Conservation (phyloP, 331 rosid species). For the Acacia pycnantha region DNA sequence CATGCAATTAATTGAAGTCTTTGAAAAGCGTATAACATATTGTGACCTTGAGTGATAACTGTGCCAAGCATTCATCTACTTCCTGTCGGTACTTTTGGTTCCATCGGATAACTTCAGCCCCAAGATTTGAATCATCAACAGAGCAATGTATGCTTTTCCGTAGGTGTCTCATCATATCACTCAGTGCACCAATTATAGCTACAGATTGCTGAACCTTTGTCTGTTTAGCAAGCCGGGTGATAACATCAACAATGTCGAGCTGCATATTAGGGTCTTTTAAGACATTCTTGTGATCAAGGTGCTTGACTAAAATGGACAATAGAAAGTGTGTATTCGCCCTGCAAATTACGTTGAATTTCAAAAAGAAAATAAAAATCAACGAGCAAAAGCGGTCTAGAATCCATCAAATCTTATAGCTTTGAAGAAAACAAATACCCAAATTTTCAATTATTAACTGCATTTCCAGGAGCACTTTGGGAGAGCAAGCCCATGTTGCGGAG, state of each 20-base stretch:
- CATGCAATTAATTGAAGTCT: background rate
- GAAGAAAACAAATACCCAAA: conserved; percentile 53
- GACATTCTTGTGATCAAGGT: conserved; percentile 95
- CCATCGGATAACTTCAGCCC: conserved; percentile 70
- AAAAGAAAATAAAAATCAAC: background rate
- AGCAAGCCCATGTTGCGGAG: conserved; percentile 78
- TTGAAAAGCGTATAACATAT: background rate
- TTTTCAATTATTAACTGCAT: conserved; percentile 76
- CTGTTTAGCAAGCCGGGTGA: conserved; percentile 69
- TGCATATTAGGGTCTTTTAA: conserved; percentile 79
- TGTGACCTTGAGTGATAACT: conserved; percentile 82
- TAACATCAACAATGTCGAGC: conserved; percentile 76
- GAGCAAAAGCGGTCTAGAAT: background rate
- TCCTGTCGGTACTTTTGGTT: conserved; percentile 63
- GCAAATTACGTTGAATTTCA: conserved; percentile 38
- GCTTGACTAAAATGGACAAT: conserved; percentile 84
- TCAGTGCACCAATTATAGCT: conserved; percentile 75
- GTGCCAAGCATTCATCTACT: conserved; percentile 89
- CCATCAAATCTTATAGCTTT: conserved; percentile 22
- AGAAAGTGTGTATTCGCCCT: conserved; percentile 88
- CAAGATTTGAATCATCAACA: conserved; percentile 72
- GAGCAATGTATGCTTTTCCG: conserved; percentile 90
- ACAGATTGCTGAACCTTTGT: conserved; percentile 77
- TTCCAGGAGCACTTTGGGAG: conserved; percentile 71
- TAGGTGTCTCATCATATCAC: conserved; percentile 92